Base-by-base conservation (phyloP, 2,329 filamentous ascomycete species). In the Ophiobolus disseminans region DNA sequence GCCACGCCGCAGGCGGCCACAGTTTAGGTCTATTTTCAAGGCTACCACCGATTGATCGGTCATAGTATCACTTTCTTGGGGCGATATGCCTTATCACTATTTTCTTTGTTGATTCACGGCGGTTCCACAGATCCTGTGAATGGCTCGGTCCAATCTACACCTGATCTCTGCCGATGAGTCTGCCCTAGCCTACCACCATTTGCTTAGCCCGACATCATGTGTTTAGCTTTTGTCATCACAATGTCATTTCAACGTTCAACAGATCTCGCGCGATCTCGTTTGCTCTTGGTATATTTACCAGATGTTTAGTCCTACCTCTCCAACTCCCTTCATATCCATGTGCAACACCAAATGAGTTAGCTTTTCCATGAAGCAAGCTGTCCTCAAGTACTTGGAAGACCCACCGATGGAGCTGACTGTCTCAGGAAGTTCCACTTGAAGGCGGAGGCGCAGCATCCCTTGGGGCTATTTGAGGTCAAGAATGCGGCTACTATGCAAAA, bases 101-200 rank as follows among this genome's bases (percentile, higher is more conserved):
- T 20, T 40, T 43, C 34, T 32, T 31, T 48, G 23, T 34, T 35
- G 36, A 44, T 28, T 39, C 47, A 46, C 45, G 53, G 55, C 55
- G 53, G 55, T 47, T 57, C 53, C 32, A 54, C 42, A 40, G 38
- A 42, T 31, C 36, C 26, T 46, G 34, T 57, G 20, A 54, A 45
- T 58, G 55, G 55, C 31, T 22, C 23, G 22, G 14, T 32, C 30
- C 35, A 21, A 16, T 39, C 42, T n/a, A n/a, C n/a, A 34, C 31
- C 16, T 19, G 26, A 37, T 16, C n/a, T n/a, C n/a, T n/a, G n/a
- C n/a, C n/a, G n/a, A n/a, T 25, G 31, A 52, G 19, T 40, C 30
- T 48, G 39, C n/a, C n/a, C n/a, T n/a, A n/a, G n/a, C n/a, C n/a
- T n/a, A n/a, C n/a, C n/a, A n/a, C n/a, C n/a, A n/a, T n/a, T n/a